Evolutionary conservation across 2,329 filamentous ascomycete genomes (phyloP), one percentile per base, ranked within the genome.

Genomic region (Phyllosticta citriasiana): DNA sequence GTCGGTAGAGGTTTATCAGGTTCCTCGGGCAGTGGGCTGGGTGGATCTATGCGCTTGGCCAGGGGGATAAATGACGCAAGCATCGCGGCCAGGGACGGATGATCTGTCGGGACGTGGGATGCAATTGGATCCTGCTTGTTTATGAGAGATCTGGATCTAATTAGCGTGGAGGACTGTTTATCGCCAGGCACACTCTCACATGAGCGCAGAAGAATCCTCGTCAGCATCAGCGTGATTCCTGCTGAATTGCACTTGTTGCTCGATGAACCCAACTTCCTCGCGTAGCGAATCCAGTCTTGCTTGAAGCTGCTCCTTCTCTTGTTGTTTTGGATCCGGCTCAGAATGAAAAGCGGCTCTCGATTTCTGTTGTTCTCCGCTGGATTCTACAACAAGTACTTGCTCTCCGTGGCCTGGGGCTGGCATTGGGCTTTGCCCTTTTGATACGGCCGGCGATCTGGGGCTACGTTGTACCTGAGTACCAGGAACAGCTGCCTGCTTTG

Each of bases 1-100:
- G 87, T 88, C 7, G 80, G 75, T 0, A 81, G 70, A 1, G 77
- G 74, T n/a, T 72, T 74, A 51, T 70, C 68, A 27, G 67, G 53
- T 40, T 70, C 68, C 33, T 66, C 64, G 10, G 55, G 62, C 5
- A 72, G 72, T n/a, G 67, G 77, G 61, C 74, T 57, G 10, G 47
- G 62, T 16, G 22, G 64, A 64, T n/a, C 63, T 5, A 57, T 16
- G 7, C 69, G 65, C 26, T 65, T 65, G 12, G 68, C 69, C 55
- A 76, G 76, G 8, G 75, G 74, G 1, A 76, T 68, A 53, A 77
- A 76, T 0, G 73, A 74, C n/a, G 70, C 71, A 7, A 77, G 66
- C 10, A 75, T 65, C 40, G 62, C 68, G 4, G 74, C 73, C 10
- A 75, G 54, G 7, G 69, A 63, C 24, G 65, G 64, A 19, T 65